Evolutionary conservation across 495 filamentous ascomycete genomes (phyloP), one percentile per base, ranked within the genome.

Genomic region (Penicillium pulvis): DNA sequence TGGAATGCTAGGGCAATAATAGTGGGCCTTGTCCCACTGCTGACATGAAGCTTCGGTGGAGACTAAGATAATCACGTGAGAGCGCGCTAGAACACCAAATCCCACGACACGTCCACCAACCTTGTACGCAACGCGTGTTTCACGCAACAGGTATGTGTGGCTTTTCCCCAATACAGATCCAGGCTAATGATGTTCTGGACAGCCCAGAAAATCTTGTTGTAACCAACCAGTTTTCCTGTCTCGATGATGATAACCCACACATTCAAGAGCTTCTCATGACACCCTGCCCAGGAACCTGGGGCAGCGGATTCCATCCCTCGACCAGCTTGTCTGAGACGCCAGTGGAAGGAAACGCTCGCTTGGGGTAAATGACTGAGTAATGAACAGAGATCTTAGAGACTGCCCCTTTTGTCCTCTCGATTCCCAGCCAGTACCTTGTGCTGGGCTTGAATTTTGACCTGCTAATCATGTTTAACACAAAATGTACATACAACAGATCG

Each of bases 321-420:
- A 42, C 50, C 53, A 44, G 52, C 57, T 10, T 51, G 24, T 51
- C 49, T 48, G 47, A 50, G 52, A 26, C 33, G 51, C 59, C 57
- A 68, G 73, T 70, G 73, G 73, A 76, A 76, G 73, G 62, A 67
- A 64, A 71, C 61, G 63, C 64, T 10, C 44, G 44, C 47, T 48
- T 50, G n/a, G 35, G 42, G 70, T 74, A 66, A 42, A 58, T 77
- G 77, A 76, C 67, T 76, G 76, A 76, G 73, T 70, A 53, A 67
- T 66, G 77, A 80, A 80, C 77, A 79, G 77, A 80, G 65, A 80
- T 80, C 75, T 68, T 58, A 78, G 75, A 68, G 70, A 69, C 56
- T 46, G 3, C 51, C 33, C 26, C 39, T 55, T 16, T 5, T 6
- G 6, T 23, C n/a, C 43, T 35, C 3, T 46, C 7, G 23, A 31